phyloP scores from a whole-genome alignment of 192 early-diverging fungal species.

The Linnemannia exigua region DNA sequence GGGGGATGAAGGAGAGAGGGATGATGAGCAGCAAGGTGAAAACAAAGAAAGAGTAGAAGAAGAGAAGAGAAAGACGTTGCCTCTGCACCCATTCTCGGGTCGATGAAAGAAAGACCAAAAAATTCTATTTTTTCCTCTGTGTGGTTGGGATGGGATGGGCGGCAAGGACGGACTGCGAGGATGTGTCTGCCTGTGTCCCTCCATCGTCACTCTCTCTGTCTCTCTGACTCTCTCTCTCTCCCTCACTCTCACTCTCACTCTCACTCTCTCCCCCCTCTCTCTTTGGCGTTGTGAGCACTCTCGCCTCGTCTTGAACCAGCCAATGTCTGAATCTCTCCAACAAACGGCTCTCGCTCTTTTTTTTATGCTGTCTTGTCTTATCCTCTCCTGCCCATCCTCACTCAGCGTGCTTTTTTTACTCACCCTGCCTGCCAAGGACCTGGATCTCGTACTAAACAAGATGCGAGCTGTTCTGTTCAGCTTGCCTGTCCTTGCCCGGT shows the following conservation, averaged over 20 bases:
- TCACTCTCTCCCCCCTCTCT: not conserved
- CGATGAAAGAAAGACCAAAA: not conserved
- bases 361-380: no score
- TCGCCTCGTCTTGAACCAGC: not conserved
- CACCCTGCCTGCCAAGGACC: no score
- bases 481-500: no score
- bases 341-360: constrained; percentile 1
- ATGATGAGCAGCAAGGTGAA: not conserved
- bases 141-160: no score
- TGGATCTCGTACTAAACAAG: no score
- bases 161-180: no score
- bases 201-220: not conserved
- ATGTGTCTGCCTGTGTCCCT: not conserved
- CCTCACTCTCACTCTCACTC: not conserved
- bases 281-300: not conserved
- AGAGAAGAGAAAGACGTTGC: not conserved
- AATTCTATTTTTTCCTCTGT: constrained; percentile 5
- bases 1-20: not conserved
- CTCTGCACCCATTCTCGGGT: constrained; percentile 4
- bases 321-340: not conserved
- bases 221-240: not conserved
- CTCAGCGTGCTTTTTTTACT: no score
- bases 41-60: not conserved
- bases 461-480: no score
- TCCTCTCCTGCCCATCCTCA: not conserved